These are phyloP conservation scores for Picea sitchensis DNA, from an alignment of 75 land plant genomes.

Conservation along the genomic window DNA sequence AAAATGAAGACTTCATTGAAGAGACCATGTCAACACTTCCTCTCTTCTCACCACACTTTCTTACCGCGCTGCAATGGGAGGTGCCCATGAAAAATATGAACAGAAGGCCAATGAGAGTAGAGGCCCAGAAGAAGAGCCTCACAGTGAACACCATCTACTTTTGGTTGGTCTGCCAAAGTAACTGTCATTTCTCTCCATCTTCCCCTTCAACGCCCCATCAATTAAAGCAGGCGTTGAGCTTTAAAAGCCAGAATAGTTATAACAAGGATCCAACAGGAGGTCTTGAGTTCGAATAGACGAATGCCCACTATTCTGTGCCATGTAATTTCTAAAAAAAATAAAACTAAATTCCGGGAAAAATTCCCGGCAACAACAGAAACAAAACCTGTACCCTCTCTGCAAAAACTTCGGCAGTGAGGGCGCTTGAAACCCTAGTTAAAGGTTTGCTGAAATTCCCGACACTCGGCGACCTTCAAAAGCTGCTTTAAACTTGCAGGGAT, in stretches of 20 bases:
- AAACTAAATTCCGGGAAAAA: conserved; percentile 73
- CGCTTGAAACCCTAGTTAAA: conserved; percentile 40
- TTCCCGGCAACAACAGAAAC: conserved; percentile 79
- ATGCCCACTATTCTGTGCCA: background rate
- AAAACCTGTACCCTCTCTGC: conserved; percentile 60
- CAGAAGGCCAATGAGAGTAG: conserved; percentile 38
- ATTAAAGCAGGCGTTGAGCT: background rate
- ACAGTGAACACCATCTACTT: conserved; percentile 41
- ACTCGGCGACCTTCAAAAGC: conserved; percentile 56
- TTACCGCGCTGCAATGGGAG: too few species aligned
- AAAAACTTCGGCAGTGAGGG: conserved; percentile 50
- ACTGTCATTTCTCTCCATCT: conserved; percentile 67
- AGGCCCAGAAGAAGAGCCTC: conserved; percentile 55
- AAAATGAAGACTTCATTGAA: too few species aligned
- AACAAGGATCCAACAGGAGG: background rate
- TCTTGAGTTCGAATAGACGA: too few species aligned
- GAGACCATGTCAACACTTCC: too few species aligned
- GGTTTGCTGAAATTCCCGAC: conserved; percentile 54
- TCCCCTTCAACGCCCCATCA: conserved; percentile 33
- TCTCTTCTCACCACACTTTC: too few species aligned
- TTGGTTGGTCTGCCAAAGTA: conserved; percentile 46
- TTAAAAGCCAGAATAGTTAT: too few species aligned
- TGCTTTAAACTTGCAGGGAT: conserved; percentile 78
- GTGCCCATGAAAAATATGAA: conserved; percentile 56
- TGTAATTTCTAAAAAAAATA: conserved; percentile 25